phyloP scores from a whole-genome alignment of 768 basidiomycete genomes.

The Suillus tomentosus region DNA sequence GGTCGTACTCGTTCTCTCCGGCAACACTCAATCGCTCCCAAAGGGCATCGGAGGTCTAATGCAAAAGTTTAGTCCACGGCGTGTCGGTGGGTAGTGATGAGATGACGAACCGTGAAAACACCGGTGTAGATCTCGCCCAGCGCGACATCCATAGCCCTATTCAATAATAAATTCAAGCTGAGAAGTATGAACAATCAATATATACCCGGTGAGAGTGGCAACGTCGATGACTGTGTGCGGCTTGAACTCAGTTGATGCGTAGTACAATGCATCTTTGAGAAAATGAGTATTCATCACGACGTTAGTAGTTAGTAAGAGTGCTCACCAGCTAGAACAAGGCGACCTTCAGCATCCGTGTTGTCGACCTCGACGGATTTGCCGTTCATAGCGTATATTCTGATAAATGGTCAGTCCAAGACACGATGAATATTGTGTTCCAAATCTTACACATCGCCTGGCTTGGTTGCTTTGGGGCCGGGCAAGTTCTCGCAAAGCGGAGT shows the following conservation, averaged over 20 bases:
- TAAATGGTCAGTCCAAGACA: background rate
- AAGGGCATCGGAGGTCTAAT: constrained; percentile 69
- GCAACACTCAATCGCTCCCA: constrained; percentile 71
- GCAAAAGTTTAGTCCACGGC: background rate
- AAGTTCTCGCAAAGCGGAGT: constrained; percentile 86
- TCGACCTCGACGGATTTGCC: constrained; percentile 86
- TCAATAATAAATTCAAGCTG: background rate
- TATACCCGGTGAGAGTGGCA: constrained; percentile 81
- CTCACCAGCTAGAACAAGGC: constrained; percentile 71
- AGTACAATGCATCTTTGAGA: constrained; percentile 75
- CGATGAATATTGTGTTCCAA: background rate
- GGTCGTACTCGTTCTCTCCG: constrained; percentile 74
- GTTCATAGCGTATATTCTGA: constrained; percentile 71
- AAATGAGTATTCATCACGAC: background rate
- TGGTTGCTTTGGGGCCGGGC: constrained; percentile 66
- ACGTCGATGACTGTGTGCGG: constrained; percentile 85
- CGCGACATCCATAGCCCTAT: constrained; percentile 69
- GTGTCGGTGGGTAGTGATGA: background rate
- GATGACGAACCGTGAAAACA: constrained; percentile 65
- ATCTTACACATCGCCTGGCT: constrained; percentile 82
- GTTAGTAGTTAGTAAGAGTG: background rate
- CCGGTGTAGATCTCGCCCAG: constrained; percentile 78
- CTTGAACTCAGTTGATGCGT: constrained; percentile 73
- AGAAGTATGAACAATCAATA: constrained; percentile 1
- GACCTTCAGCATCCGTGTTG: constrained; percentile 86